Conservation (phyloP, 805 yeast genomes). For the Nematodospora valgi region DNA sequence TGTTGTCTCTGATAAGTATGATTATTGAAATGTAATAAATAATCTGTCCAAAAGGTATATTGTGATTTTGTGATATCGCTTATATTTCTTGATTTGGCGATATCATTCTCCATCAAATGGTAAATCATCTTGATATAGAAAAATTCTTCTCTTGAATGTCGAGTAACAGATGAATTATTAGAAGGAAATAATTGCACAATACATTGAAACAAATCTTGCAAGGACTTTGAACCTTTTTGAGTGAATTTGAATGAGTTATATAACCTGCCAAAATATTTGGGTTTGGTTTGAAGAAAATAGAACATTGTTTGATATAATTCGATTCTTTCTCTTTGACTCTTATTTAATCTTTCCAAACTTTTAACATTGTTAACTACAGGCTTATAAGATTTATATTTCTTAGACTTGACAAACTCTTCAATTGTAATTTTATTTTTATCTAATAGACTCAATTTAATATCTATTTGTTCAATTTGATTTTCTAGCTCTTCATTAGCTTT, state of each 20-base stretch:
- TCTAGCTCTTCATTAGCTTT: constrained; percentile 68
- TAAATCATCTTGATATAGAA: constrained; percentile 59
- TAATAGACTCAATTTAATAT: constrained; percentile 71
- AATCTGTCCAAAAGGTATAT: constrained; percentile 42
- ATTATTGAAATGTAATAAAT: constrained; percentile 41
- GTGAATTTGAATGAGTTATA: constrained; percentile 32
- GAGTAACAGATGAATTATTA: constrained; percentile 22
- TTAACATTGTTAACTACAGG: constrained; percentile 17
- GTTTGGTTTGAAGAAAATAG: constrained; percentile 80
- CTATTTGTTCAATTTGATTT: constrained; percentile 68
- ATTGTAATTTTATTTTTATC: constrained; percentile 76
- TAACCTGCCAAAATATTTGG: constrained; percentile 62
- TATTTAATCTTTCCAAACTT: constrained; percentile 30
- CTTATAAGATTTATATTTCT: constrained; percentile 25
- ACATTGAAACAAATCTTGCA: constrained; percentile 20
- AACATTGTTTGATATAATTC: constrained; percentile 75
- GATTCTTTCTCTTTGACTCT: constrained; percentile 47
- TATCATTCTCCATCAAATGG: constrained; percentile 40
- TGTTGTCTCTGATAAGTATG: constrained; percentile 47
- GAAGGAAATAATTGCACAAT: constrained; percentile 30
- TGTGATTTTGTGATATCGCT: constrained; percentile 40
- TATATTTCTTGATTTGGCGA: constrained; percentile 25
- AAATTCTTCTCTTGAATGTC: constrained; percentile 65
- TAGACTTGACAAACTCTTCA: constrained; percentile 59
- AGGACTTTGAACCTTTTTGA: constrained; percentile 20